A percentile compares a stretch with the other conserved stretches of the same genome.
phyloP scores from a whole-genome alignment of 371 early-diverging fungal species.

The Aphelidium insulamus region DNA sequence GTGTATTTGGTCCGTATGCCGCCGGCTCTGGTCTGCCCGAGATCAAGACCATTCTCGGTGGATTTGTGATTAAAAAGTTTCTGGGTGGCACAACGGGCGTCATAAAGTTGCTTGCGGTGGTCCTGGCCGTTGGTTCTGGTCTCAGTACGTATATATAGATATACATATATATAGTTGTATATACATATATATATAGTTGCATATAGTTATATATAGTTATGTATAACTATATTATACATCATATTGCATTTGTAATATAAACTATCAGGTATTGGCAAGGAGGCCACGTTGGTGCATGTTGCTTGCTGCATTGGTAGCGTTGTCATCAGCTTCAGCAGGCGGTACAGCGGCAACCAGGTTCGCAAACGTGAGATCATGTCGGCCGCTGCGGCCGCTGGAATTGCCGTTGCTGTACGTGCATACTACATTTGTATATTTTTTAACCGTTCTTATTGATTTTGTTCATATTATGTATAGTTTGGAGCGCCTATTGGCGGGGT shows the following conservation, averaged over 20 bases:
- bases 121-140: constrained; percentile 64
- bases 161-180: too few relatives aligned
- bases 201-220: too few relatives aligned
- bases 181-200: too few relatives aligned
- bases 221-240: too few relatives aligned
- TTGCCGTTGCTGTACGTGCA: constrained; percentile 37
- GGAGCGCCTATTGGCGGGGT: constrained; percentile 94
- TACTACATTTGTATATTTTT: background rate
- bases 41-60: constrained; percentile 81
- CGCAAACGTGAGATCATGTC: constrained; percentile 77
- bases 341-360: constrained; percentile 15
- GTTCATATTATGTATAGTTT: constrained; percentile 25
- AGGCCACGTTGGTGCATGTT: constrained; percentile 88
- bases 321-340: constrained; percentile 28
- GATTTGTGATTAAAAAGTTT: constrained; percentile 74
- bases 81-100: constrained; percentile 60
- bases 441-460: background rate
- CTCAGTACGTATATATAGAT: too few relatives aligned
- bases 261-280: constrained; percentile 82
- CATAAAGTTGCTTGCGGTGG: constrained; percentile 65
- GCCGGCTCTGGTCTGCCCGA: constrained; percentile 89
- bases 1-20: constrained; percentile 48
- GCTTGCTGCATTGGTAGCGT: constrained; percentile 79
- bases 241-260: too few relatives aligned
- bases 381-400: constrained; percentile 83